Conservation (phyloP, 345 rosid genomes). For the Capsella bursapastoris region DNA sequence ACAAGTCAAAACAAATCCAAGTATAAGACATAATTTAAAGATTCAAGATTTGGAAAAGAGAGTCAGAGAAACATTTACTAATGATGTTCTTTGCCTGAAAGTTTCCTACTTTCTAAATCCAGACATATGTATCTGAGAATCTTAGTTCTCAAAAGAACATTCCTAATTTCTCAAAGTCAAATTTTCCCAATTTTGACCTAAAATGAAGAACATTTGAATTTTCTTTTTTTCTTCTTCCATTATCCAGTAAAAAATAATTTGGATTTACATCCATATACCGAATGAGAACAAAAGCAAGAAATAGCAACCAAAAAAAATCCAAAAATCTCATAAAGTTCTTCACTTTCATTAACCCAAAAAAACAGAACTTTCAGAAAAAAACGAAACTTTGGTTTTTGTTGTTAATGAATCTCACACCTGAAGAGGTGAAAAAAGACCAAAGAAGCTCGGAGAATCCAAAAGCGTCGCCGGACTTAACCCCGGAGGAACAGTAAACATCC, state of each 20-base stretch:
- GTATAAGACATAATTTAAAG: background rate
- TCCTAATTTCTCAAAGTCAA: background rate
- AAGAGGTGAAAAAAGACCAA: constrained; percentile 66
- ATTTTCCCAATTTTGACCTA: constrained; percentile 26
- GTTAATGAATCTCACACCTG: constrained; percentile 50
- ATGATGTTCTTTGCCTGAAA: constrained; percentile 21
- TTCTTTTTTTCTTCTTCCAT: background rate
- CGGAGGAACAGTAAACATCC: constrained; percentile 57
- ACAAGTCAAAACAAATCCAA: background rate
- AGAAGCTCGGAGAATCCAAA: constrained; percentile 72
- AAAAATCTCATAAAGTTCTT: constrained; percentile 13
- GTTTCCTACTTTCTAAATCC: background rate
- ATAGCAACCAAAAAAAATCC: background rate
- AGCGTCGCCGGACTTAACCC: constrained; percentile 60
- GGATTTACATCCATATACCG: constrained; percentile 18
- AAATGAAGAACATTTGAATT: constrained; percentile 15
- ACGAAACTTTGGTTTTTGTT: background rate
- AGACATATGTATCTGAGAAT: background rate
- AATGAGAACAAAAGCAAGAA: constrained; percentile 5
- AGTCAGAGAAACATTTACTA: constrained; percentile 2
- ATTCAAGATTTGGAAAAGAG: background rate
- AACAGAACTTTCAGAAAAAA: constrained; percentile 8
- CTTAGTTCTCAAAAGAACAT: background rate
- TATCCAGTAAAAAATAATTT: background rate
- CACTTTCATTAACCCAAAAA: constrained; percentile 32